Base-by-base conservation (phyloP, 2,329 filamentous ascomycete genomes). In the Aspergillus puulaauensis region DNA sequence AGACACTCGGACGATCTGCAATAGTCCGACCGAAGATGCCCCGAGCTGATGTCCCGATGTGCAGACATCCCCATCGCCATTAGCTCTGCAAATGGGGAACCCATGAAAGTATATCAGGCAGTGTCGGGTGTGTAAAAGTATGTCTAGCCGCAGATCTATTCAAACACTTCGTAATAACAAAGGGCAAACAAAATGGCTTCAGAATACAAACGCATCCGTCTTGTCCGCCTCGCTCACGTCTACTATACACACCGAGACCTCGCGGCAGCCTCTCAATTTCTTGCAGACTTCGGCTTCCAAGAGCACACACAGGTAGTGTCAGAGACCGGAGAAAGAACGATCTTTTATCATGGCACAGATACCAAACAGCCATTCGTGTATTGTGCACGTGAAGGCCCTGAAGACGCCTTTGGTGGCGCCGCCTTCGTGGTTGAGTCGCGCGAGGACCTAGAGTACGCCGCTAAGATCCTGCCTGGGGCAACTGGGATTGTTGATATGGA, bases 391-490 rank as follows among this genome's bases (percentile, higher is more conserved):
- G 57, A 60, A 17, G 64, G 64, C 3, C 47, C 56, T 1, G 61
- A 60, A 43, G 37, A 61, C 15, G 64, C 17, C 9, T 45, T 65
- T 61, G 69, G 79, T 2, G 78, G 78, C 6, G 78, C 75, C 1
- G 65, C 73, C 0, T 81, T 76, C 61, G 68, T 74, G 52, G 79
- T 80, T n/a, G 77, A 80, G 55, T 71, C 66, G 12, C 67, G 70
- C 24, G 69, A 68, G 1, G 78, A 80, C n/a, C 64, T 80, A n/a
- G 73, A 78, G 54, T 78, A 75, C 69, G 45, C 63, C 44, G 44
- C 66, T 1, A 43, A 61, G 14, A 48, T 27, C 6, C 62, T 74
- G 4, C 66, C 69, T 2, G 70, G 66, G 2, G 71, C 73, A 1
- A 60, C 64, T 8, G 39, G 57, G 8, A 70, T 77, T 8, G 56